Percentiles rank a stretch among this genome's conserved stretches.
Conservation (phyloP, 2,329 filamentous ascomycete species). For the Aspergillus oerlinghausenensis region DNA sequence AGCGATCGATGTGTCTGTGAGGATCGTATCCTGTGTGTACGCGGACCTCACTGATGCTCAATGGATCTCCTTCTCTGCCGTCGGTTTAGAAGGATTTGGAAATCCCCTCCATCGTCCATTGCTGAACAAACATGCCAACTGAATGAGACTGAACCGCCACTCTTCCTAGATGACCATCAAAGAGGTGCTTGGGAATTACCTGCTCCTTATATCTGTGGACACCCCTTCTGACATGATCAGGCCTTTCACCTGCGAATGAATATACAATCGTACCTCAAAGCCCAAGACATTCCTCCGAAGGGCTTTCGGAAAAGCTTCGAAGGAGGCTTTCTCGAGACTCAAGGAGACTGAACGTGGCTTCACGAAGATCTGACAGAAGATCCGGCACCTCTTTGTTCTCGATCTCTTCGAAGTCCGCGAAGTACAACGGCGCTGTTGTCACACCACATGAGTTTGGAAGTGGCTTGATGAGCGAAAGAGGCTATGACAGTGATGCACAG, state of each 20-base stretch:
- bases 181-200: slow-evolving; percentile 11
- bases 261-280: slow-evolving; percentile 1
- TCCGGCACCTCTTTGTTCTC: slow-evolving; percentile 14
- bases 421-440: slow-evolving; percentile 2
- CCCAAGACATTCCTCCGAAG: slow-evolving; percentile 15
- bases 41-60: background rate
- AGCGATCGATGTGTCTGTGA: background rate
- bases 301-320: slow-evolving; percentile 28
- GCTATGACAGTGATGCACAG: slow-evolving; percentile 41
- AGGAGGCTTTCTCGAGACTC: slow-evolving; percentile 31
- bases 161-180: background rate
- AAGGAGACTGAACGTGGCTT: slow-evolving; percentile 12
- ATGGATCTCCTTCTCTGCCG: slow-evolving; percentile 26
- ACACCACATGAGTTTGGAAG: slow-evolving; percentile 23
- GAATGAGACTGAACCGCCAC: background rate
- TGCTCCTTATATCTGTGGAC: background rate
- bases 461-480: slow-evolving; percentile 35
- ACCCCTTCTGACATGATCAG: slow-evolving; percentile 4
- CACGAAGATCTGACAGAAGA: slow-evolving; percentile 11
- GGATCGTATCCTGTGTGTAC: background rate
- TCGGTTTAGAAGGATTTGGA: slow-evolving; percentile 18
- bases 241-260: slow-evolving; percentile 6
- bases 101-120: slow-evolving; percentile 11
- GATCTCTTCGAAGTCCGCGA: slow-evolving; percentile 15
- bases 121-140: slow-evolving; percentile 11